These are phyloP conservation scores for Lablab purpureus DNA, from an alignment of 306 rosid species.

Conservation along the genomic window DNA sequence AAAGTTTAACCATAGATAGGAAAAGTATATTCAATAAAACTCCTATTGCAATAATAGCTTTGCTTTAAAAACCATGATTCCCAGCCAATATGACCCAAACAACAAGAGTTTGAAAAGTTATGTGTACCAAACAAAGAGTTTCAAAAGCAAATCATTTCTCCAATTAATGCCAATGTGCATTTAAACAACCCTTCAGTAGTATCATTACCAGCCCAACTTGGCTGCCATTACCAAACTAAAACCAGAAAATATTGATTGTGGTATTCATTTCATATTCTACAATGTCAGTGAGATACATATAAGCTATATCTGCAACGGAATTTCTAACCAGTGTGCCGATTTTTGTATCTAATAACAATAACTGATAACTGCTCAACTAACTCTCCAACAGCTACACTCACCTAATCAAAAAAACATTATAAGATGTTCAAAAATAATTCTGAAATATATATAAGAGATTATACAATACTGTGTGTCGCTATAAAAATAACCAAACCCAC, in stretches of 20 bases:
- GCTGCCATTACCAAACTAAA: background rate
- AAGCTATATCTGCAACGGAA: background rate
- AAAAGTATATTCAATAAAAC: slow-evolving; percentile 31
- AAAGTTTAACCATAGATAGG: slow-evolving; percentile 23
- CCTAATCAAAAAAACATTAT: background rate
- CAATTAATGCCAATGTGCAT: background rate
- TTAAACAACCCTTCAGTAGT: background rate
- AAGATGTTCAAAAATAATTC: background rate
- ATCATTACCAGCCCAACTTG: background rate
- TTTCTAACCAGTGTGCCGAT: background rate
- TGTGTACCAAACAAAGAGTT: slow-evolving; percentile 9
- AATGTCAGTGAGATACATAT: background rate
- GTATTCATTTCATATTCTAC: background rate
- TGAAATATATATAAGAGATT: background rate
- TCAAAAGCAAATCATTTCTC: slow-evolving; percentile 13
- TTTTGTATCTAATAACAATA: background rate
- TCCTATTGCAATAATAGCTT: background rate
- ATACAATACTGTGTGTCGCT: too few relatives aligned
- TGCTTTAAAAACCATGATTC: slow-evolving; percentile 22
- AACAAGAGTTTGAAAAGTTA: slow-evolving; percentile 37
- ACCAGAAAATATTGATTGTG: background rate
- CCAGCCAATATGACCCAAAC: slow-evolving; percentile 28
- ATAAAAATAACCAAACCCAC: background rate
- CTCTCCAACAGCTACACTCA: background rate
- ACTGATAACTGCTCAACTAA: background rate